Conservation (phyloP, 1,284 basidiomycete species). For the Agroathelia rolfsii region DNA sequence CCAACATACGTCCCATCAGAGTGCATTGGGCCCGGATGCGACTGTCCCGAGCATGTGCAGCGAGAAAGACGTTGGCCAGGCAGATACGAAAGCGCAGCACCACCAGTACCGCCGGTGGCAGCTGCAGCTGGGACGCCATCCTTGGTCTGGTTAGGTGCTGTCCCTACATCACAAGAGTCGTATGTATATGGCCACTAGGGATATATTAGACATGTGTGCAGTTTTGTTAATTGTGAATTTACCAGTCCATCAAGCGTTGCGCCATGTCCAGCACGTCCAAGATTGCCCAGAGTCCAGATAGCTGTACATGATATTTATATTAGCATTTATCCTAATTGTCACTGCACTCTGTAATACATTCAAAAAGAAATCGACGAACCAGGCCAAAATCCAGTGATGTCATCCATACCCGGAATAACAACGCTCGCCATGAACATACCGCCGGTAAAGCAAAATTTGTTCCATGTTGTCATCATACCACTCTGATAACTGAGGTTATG, state of each 20-base stretch:
- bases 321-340: background rate
- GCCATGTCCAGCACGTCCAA: constrained; percentile 40
- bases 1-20: constrained; percentile 35
- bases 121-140: constrained; percentile 32
- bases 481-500: constrained; percentile 67
- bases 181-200: constrained; percentile 69
- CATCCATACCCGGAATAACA: constrained; percentile 72
- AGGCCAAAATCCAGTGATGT: constrained; percentile 43
- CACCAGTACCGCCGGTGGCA: constrained; percentile 36
- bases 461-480: constrained; percentile 21
- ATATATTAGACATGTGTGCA: constrained; percentile 13
- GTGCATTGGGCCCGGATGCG: constrained; percentile 47
- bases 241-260: constrained; percentile 39
- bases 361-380: constrained; percentile 29
- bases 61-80: constrained; percentile 40
- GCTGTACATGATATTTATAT: constrained; percentile 18
- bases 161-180: constrained; percentile 70
- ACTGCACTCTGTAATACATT: background rate
- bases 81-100: constrained; percentile 37
- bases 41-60: constrained; percentile 51
- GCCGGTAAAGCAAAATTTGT: constrained; percentile 86
- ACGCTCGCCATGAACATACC: constrained; percentile 66
- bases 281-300: constrained; percentile 63
- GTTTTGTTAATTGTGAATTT: constrained; percentile 5
- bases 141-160: constrained; percentile 62